A percentile compares a stretch with the other conserved stretches of the same genome.
These are phyloP conservation scores for Tolypocladium endophyticum DNA, from an alignment of 2,329 filamentous ascomycete species.

Conservation along the genomic window DNA sequence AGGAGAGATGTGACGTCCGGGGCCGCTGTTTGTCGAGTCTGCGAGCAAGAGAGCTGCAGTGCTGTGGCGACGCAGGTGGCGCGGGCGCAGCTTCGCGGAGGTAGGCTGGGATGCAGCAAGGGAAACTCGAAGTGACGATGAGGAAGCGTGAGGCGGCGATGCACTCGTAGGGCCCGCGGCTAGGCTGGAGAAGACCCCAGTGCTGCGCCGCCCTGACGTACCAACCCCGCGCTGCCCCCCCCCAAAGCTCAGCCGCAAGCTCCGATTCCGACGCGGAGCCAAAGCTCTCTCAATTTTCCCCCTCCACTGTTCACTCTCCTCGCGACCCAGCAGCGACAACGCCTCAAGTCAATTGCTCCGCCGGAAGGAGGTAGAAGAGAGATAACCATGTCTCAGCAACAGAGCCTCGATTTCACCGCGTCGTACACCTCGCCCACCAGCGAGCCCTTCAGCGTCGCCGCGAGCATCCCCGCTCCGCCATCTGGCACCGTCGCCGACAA, in stretches of 20 bases:
- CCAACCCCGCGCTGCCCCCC: background rate
- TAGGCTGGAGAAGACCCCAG: background rate
- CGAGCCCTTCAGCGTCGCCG: conserved; percentile 32
- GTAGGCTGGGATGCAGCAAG: background rate
- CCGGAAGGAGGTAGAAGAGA: background rate
- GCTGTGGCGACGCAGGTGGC: background rate
- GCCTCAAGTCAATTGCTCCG: no score
- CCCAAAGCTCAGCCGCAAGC: background rate
- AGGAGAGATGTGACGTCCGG: background rate
- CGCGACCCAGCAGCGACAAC: no score
- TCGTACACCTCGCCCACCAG: conserved; percentile 43
- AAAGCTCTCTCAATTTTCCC: background rate
- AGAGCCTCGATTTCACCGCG: conserved; percentile 26
- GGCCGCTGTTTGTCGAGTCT: background rate
- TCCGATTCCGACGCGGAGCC: background rate
- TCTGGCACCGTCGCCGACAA: conserved; percentile 35
- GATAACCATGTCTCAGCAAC: background rate
- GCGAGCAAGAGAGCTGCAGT: background rate
- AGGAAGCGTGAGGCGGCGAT: background rate
- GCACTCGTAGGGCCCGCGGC: background rate
- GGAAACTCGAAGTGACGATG: background rate
- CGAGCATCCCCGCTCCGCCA: conserved; percentile 22
- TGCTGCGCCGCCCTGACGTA: background rate
- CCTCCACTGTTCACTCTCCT: background rate
- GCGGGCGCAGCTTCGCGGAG: background rate